A percentile compares a stretch with the other conserved stretches of the same genome.
Evolutionary conservation across 2,329 filamentous ascomycete genomes (phyloP).

Genomic region (Diaporthe velutina): DNA sequence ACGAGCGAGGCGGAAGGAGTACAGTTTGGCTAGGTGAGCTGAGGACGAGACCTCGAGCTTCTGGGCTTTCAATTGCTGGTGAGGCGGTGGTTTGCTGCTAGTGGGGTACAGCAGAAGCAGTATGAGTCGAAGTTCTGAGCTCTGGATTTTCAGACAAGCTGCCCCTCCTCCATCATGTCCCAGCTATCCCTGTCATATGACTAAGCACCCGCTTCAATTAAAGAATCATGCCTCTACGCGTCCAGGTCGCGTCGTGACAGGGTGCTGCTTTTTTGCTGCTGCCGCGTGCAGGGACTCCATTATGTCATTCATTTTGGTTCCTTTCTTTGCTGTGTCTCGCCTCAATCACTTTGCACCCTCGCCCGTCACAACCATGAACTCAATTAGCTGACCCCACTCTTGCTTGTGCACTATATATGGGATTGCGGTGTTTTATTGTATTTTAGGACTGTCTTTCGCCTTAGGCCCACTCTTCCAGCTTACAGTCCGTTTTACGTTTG

Average conservation of each 20-base stretch:
- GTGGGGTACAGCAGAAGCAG: neutral
- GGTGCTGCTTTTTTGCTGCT: neutral
- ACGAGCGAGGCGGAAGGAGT: slow-evolving; percentile 55
- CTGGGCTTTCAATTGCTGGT: neutral
- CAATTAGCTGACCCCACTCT: slow-evolving; percentile 6
- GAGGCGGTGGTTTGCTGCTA: neutral
- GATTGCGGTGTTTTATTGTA: neutral
- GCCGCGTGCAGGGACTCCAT: slow-evolving; percentile 10
- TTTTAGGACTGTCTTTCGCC: neutral
- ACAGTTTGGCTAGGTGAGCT: slow-evolving; percentile 54
- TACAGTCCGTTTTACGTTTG: neutral
- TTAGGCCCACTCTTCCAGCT: neutral
- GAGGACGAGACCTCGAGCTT: slow-evolving; percentile 30
- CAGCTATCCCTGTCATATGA: neutral
- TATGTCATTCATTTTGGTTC: slow-evolving; percentile 33
- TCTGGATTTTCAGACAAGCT: neutral
- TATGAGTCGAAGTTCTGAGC: slow-evolving; percentile 7
- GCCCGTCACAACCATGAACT: neutral
- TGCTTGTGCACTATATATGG: neutral
- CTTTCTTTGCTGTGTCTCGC: neutral
- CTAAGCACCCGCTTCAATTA: slow-evolving; percentile 4
- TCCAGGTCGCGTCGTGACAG: slow-evolving; percentile 8
- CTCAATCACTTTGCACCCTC: neutral
- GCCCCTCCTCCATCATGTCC: neutral
- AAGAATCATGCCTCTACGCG: slow-evolving; percentile 27